Evolutionary conservation across 2,329 filamentous ascomycete species (phyloP).

Genomic region (Ophiosphaerella narmari): DNA sequence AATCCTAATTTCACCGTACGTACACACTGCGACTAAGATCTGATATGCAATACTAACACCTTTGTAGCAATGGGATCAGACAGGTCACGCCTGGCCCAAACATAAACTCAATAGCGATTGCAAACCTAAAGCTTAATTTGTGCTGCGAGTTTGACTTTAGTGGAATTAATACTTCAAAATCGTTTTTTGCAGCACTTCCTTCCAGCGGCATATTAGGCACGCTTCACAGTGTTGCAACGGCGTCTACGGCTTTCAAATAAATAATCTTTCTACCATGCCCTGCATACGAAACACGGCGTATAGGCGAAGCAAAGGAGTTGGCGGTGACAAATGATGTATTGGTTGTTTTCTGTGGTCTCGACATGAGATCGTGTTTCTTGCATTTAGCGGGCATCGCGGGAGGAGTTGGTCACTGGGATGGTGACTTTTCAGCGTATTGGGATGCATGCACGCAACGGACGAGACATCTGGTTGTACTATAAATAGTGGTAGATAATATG

Average conservation of each 20-base stretch:
- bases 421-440: neutral
- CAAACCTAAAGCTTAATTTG: constrained; percentile 4
- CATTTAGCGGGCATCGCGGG: neutral
- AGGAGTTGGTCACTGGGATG: neutral
- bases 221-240: neutral
- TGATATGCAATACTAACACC: constrained; percentile 1
- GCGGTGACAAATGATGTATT: neutral
- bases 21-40: constrained; percentile 1
- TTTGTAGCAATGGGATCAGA: constrained; percentile 38
- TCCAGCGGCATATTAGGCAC: neutral
- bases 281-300: neutral
- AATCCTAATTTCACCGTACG: constrained; percentile 58
- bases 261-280: neutral
- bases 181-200: too few relatives aligned
- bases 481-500: neutral
- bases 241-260: neutral
- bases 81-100: constrained; percentile 47
- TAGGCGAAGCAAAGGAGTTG: neutral
- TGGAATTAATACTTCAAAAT: neutral
- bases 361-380: neutral
- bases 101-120: constrained; percentile 52
- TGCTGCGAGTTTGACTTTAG: neutral
- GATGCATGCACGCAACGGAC: neutral
- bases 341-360: neutral
- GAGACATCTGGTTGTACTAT: neutral